phyloP scores from a whole-genome alignment of 257 asterid species.

The Scutellaria barbata region DNA sequence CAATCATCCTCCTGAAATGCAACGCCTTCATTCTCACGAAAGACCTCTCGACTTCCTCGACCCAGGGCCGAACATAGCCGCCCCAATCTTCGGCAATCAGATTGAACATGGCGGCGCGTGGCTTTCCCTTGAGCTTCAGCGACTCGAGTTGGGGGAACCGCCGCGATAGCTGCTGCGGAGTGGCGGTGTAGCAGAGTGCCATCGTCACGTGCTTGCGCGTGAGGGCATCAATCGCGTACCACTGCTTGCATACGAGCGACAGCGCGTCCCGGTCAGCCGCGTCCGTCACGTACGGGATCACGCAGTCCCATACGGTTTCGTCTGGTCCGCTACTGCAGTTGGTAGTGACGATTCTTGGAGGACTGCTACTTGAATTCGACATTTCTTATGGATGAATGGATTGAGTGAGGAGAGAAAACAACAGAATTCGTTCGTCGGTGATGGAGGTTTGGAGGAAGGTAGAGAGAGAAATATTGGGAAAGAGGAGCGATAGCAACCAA shows the following conservation, averaged over 20 bases:
- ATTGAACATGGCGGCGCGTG: slow-evolving; percentile 87
- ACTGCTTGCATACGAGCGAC: slow-evolving; percentile 62
- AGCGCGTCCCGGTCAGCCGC: slow-evolving; percentile 65
- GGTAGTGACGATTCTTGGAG: not conserved
- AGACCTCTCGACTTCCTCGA: slow-evolving; percentile 47
- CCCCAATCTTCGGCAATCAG: slow-evolving; percentile 86
- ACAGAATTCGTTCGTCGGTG: too few species aligned
- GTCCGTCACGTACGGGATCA: slow-evolving; percentile 63
- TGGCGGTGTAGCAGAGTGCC: slow-evolving; percentile 70
- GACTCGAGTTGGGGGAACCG: slow-evolving; percentile 74
- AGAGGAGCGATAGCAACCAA: too few species aligned
- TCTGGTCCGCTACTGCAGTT: slow-evolving; percentile 25
- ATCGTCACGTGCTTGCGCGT: slow-evolving; percentile 76
- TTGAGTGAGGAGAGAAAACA: too few species aligned
- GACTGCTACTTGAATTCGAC: slow-evolving; percentile 11
- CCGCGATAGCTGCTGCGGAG: slow-evolving; percentile 55
- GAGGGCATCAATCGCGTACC: slow-evolving; percentile 67
- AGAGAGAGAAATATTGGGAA: not conserved
- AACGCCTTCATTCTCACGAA: slow-evolving; percentile 51
- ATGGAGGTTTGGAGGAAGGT: not conserved
- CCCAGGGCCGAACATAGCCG: slow-evolving; percentile 80
- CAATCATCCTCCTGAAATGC: slow-evolving; percentile 80
- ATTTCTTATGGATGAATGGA: not conserved
- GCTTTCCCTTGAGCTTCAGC: slow-evolving; percentile 78
- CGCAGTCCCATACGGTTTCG: slow-evolving; percentile 67